Conservation (phyloP, 768 basidiomycete genomes). For the Neoboletus magnificus region DNA sequence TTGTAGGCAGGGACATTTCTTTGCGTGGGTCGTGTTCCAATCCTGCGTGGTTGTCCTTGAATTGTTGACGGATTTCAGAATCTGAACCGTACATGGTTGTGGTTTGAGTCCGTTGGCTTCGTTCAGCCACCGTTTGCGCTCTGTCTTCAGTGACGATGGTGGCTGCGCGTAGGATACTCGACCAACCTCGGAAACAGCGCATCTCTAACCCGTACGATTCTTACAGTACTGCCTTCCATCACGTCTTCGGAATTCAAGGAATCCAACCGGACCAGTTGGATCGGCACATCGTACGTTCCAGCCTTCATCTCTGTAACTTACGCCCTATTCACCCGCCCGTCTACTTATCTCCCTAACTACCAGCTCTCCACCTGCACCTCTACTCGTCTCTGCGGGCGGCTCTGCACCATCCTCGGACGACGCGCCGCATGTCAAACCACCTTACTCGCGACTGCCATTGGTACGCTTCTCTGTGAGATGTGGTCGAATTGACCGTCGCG, state of each 20-base stretch:
- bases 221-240: conserved; percentile 13
- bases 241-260: conserved; percentile 25
- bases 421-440: conserved; percentile 65
- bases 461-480: conserved; percentile 67
- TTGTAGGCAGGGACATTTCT: conserved; percentile 71
- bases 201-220: neutral
- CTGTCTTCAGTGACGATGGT: conserved; percentile 21
- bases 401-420: conserved; percentile 71
- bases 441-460: conserved; percentile 53
- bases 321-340: neutral
- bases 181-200: neutral
- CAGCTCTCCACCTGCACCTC: conserved; percentile 76
- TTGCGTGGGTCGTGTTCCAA: conserved; percentile 44
- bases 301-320: neutral
- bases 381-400: conserved; percentile 74
- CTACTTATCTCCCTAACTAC: conserved; percentile 39
- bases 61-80: conserved; percentile 1
- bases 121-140: neutral
- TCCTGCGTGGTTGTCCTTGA: neutral
- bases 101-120: neutral
- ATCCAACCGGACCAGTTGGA: conserved; percentile 30
- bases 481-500: conserved; percentile 65
- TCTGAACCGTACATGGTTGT: conserved; percentile 12
- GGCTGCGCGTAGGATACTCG: conserved; percentile 14
- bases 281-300: conserved; percentile 23